Evolutionary conservation across 1,139 yeast genomes (phyloP).

Genomic region (Suhomyces maxii): DNA sequence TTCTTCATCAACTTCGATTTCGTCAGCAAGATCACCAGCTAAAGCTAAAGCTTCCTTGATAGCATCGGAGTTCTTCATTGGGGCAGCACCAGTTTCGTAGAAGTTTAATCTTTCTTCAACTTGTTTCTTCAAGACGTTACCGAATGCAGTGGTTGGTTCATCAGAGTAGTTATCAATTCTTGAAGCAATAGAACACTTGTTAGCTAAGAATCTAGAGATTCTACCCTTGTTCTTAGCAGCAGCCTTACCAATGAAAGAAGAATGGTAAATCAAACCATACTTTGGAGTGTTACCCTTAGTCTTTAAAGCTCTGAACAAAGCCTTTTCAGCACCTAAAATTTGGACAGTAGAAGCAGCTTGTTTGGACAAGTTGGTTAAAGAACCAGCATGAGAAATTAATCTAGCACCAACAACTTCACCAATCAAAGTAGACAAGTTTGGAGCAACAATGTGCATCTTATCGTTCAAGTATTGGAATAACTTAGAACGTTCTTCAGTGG

Average conservation of each 20-base stretch:
- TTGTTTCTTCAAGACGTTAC: constrained; percentile 88
- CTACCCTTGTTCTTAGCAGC: constrained; percentile 98
- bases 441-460: constrained; percentile 98
- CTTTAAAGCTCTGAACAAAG: constrained; percentile 95
- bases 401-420: constrained; percentile 99
- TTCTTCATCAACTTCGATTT: constrained; percentile 32
- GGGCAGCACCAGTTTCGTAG: constrained; percentile 94
- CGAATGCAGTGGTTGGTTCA: constrained; percentile 83
- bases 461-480: constrained; percentile 85
- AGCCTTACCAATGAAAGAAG: constrained; percentile 96
- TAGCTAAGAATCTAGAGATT: constrained; percentile 96
- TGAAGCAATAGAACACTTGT: constrained; percentile 98
- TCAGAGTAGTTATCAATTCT: constrained; percentile 96
- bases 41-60: constrained; percentile 85
- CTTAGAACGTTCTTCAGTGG: constrained; percentile 89
- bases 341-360: constrained; percentile 99
- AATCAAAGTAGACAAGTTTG: constrained; percentile 90
- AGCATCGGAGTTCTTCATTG: constrained; percentile 95
- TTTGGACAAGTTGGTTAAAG: constrained; percentile 89
- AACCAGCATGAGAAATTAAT: constrained; percentile 96
- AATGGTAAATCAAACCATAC: constrained; percentile 95
- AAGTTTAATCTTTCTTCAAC: constrained; percentile 97
- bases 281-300: constrained; percentile 99
- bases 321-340: constrained; percentile 99
- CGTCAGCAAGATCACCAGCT: constrained; percentile 39